Base-by-base conservation (phyloP, 169 alveolate genomes). In the Cryptosporidium bovis region DNA sequence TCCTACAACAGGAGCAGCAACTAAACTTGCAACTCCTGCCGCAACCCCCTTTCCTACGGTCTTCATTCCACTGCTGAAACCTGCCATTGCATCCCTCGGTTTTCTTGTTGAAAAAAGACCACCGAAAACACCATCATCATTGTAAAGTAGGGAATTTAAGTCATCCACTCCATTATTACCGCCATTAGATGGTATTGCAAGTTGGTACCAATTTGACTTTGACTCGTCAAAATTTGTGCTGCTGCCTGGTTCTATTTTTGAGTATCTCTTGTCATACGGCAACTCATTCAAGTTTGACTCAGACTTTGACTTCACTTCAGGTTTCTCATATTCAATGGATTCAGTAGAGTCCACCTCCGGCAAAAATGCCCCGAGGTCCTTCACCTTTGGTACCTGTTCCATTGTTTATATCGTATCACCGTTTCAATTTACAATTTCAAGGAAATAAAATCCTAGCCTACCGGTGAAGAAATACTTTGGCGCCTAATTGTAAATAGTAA, bases 11-110 rank as follows among this genome's bases (percentile, higher is more conserved):
- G 97, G 97, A 31, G 95, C 92, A 3, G 94, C 93, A 58, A 95
- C 95, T 36, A 95, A 92, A 36, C 95, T 91, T n/a, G 96, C 95
- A 51, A 94, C 95, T 6, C 97, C 97, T 51, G 92, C 93, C 16
- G 93, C 95, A 34, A 94, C 95, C 4, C 97, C 97, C 71, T 95
- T 95, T n/a, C 95, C 93, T 20, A 94, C 95, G 3, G 95, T 93
- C 84, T 95, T 95, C 82, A 95, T 58, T 3, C 97, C 97, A 16
- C 96, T 92, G 34, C 95, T 92, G 36, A 95, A 64, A 20, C 96
- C 97, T 27, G 97, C 97, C 51, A 91, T 90, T 13, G 94, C 93
- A 77, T 93, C 95, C 12, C 94, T 89, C 20, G 96, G 96, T 2
- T 82, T 92, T 65, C 94, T 84, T 33, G 94, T 91, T 53, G 96